Conservation (phyloP, 257 asterid genomes). For the Petunia axillaris region DNA sequence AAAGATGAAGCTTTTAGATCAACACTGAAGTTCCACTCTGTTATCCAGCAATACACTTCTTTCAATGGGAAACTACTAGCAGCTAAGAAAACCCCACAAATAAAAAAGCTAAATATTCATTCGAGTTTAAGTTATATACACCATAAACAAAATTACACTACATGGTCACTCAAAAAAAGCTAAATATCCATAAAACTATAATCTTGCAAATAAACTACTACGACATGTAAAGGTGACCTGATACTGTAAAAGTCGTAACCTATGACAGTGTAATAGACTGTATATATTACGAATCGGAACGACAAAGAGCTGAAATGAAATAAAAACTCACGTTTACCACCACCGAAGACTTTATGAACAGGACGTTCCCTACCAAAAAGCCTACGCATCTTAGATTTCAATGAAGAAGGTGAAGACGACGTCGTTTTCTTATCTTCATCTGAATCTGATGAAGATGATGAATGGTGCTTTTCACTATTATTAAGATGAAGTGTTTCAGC, state of each 20-base stretch:
- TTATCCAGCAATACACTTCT: neutral
- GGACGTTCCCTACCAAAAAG: conserved; percentile 81
- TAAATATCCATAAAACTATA: no score
- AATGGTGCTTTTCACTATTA: conserved; percentile 21
- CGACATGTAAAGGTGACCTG: no score
- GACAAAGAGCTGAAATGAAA: neutral
- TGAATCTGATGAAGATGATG: conserved; percentile 62
- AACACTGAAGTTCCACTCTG: neutral
- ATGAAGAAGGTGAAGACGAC: conserved; percentile 41
- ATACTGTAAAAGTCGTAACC: no score
- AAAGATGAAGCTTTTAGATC: neutral
- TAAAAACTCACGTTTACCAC: conserved; percentile 64
- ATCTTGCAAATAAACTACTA: no score
- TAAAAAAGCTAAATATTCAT: neutral
- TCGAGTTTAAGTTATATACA: no score
- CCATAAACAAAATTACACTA: no score
- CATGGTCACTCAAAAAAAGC: no score
- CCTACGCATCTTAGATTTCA: conserved; percentile 56
- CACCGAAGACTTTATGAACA: conserved; percentile 75
- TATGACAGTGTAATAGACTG: no score
- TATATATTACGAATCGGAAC: no score
- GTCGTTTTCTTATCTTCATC: conserved; percentile 51
- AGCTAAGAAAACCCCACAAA: neutral
- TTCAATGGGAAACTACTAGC: neutral
- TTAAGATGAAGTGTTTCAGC: conserved; percentile 48